A percentile compares a stretch with the other conserved stretches of the same genome.
Conservation (phyloP, 2,329 filamentous ascomycete species). For the Pestalotiopsis sp. region DNA sequence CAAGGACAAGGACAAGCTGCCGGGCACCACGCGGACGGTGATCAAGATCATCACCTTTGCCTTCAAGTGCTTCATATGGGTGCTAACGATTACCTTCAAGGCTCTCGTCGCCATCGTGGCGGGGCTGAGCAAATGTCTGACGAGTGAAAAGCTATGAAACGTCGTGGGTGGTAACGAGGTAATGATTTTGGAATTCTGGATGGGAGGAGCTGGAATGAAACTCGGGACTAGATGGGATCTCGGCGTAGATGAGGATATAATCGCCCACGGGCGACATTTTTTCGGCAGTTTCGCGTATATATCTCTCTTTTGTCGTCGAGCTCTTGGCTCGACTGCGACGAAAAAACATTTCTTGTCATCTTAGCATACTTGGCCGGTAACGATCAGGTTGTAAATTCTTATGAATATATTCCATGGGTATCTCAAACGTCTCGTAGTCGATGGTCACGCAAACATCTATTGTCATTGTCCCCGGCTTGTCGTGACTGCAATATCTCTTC, state of each 20-base stretch:
- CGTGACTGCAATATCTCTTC: neutral
- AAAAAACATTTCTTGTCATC: neutral
- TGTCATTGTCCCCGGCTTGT: neutral
- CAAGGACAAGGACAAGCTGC: constrained; percentile 48
- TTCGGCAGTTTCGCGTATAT: neutral
- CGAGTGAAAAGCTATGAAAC: constrained; percentile 38
- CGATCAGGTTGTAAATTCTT: constrained; percentile 10
- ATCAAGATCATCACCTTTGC: constrained; percentile 52
- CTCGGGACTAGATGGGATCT: neutral
- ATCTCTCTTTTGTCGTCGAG: neutral
- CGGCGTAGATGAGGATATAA: neutral
- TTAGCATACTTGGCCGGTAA: neutral
- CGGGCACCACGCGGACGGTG: constrained; percentile 46
- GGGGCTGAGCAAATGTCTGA: constrained; percentile 51
- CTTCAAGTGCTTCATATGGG: constrained; percentile 61
- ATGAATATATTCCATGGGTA: constrained; percentile 16
- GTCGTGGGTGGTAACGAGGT: neutral
- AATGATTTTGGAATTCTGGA: neutral
- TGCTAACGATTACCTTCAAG: constrained; percentile 56
- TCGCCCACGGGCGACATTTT: neutral
- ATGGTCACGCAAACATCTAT: neutral
- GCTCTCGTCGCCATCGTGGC: constrained; percentile 50
- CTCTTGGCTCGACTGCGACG: neutral
- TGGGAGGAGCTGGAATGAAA: neutral
- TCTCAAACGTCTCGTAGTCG: constrained; percentile 3